Evolutionary conservation across 805 yeast species (phyloP), one percentile per base, ranked within the genome.

Genomic region (Spathaspora passalidarum): DNA sequence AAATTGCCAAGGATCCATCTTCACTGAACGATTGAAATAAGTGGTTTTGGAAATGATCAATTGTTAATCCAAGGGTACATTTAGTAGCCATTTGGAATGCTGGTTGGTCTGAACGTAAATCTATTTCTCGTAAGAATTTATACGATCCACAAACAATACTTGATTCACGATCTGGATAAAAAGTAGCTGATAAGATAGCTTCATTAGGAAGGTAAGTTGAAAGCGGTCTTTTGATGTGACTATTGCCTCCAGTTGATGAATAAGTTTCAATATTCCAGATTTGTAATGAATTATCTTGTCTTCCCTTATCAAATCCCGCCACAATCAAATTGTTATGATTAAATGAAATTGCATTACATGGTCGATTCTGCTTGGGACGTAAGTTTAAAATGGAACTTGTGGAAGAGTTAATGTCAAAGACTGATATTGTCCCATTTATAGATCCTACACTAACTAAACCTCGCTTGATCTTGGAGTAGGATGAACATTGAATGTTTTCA

Each of bases 1-100:
- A 91, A 6, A 91, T 72, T 0, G 92, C 84, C 42, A 90, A 66
- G 0, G 94, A 79, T 1, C 96, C 96, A 56, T 87, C 92, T 54
- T 90, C 96, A 43, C 88, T 80, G 51, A 79, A 79, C 0, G 95
- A 82, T 14, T 88, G 80, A 61, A 91, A 88, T 50, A 79, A 73
- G 62, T 79, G 76, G 10, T 75, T 75, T 56, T 82, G 81, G 57
- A 80, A 80, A 2, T 86, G 92, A 58, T 88, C 91, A 23, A 83
- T 69, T 7, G 79, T 73, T 39, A 91, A 73, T 16, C 86, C 86
- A 54, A 80, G 73, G 0, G 90, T 81, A 48, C 87, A 79, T 54
- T 84, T 80, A 0, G 95, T 85, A 2, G 91, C 85, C 56, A 86
- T 74, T 60, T 88, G 96, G 56, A 79, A 82, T 1, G 76, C 75